Base-by-base conservation (phyloP, 2,329 filamentous ascomycete species). In the Alternaria ventricosa region DNA sequence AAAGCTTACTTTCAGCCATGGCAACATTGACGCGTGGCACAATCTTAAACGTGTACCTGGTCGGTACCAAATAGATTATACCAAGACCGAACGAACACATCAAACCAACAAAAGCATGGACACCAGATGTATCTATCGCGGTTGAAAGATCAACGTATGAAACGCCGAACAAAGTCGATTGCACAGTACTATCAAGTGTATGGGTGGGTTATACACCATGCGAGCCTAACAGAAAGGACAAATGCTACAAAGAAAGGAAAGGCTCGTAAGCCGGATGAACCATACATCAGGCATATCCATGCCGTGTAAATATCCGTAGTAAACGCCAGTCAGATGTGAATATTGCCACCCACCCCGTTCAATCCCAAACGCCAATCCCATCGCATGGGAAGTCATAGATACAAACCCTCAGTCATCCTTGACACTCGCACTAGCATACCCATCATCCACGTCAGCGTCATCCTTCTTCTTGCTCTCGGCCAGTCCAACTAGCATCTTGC, bases 401-500 rank as follows among this genome's bases (percentile, higher is more conserved):
- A 47, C 46, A 55, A 12, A 30, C 44, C 7, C 30, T 57, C 54
- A 67, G 30, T 75, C 71, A 20, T 73, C 74, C 44, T 76, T 71
- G 9, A 74, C 71, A 25, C 73, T 75, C 11, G 72, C 68, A 63
- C 73, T 75, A 18, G 65, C 72, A 47, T 77, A 76, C 6, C 74
- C 75, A 56, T 75, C 75, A 41, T 76, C 74, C 4, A 75, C 67
- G 33, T 72, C 69, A 5, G 41, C 65, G 18, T 74, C 68, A 4
- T 73, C 73, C 25, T 49, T 61, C 33, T 51, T 61, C 55, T 62
- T 62, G 11, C 45, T 50, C 45, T 51, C 27, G 2, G 36, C 41
- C 20, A 78, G 74, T 1, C 82, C 82, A 13, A 83, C 82, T 25
- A 84, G 75, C 55, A 72, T 79, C 72, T 81, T 83, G 64, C 80